Evolutionary conservation across 1,284 basidiomycete species (phyloP), one percentile per base, ranked within the genome.

Genomic region (Ceratobasidium sp.): DNA sequence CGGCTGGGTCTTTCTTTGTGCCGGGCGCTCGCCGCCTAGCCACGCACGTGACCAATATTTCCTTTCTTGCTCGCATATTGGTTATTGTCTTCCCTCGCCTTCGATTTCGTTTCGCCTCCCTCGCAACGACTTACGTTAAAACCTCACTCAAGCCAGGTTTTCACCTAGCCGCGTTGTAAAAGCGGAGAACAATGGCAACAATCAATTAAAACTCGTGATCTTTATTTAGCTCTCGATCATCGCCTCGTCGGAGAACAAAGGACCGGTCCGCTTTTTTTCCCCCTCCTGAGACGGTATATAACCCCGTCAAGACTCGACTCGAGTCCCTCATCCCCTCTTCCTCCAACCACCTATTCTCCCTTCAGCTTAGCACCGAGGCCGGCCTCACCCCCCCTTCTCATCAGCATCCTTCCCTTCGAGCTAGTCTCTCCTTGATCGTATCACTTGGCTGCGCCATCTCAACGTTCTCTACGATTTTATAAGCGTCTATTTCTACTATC

Each of bases 361-460:
- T 75, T 65, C 38, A 40, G 20, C 28, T 54, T 28, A 26, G 33
- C 57, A 57, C 70, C 71, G 71, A 75, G 71, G 71, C 71, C 71
- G 71, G 71, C 71, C 71, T 74, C 70, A 74, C 62, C 61, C 62
- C 17, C 48, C 38, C 40, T 28, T 38, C 62, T 75, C 71, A 46
- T 5, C 70, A 75, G 61, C 71, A 75, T 75, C 61, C 23, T 52
- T 65, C 26, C 59, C 26, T 73, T 75, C 23, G 59, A 75, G 70
- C 61, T 65, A 75, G 71, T 64, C 71, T 75, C 65, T 67, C 64
- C 17, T 66, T 67, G 44, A 75, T 65, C 71, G 59, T 73, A 62
- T 73, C 62, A 59, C 57, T 59, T 62, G 71, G 71, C 71, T 65
- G 71, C 50, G 71, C 71, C 71, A 75, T 52, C 44, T 65, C 56